These are phyloP conservation scores for Malus hybrid DNA, from an alignment of 331 rosid species.

Conservation along the genomic window DNA sequence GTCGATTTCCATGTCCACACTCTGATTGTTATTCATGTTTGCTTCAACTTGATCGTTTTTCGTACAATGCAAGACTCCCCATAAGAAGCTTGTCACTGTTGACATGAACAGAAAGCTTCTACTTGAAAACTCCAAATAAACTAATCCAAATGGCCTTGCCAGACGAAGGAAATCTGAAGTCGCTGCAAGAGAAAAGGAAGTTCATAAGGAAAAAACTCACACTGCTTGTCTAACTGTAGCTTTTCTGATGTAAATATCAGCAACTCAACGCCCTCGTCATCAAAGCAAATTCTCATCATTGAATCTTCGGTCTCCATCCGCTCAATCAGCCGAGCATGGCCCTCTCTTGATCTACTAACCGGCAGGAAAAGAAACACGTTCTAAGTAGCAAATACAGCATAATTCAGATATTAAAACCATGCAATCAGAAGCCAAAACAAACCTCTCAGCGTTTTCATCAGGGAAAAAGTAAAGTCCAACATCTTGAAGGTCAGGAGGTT, in stretches of 20 bases:
- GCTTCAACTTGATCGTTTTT: not conserved
- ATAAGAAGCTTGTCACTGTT: slow-evolving; percentile 24
- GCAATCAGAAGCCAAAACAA: slow-evolving; percentile 3
- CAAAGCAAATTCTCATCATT: slow-evolving; percentile 39
- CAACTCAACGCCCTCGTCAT: slow-evolving; percentile 49
- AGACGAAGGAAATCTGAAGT: not conserved
- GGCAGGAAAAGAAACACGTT: slow-evolving; percentile 6
- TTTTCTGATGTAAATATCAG: slow-evolving; percentile 51
- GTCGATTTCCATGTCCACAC: slow-evolving; percentile 46
- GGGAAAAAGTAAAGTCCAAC: slow-evolving; percentile 67
- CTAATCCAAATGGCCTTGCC: not conserved
- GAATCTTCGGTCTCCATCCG: slow-evolving; percentile 39
- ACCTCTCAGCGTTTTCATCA: slow-evolving; percentile 41
- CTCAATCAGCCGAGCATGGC: slow-evolving; percentile 25
- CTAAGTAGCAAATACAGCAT: not conserved
- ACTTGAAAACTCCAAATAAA: not conserved
- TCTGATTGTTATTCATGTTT: not conserved
- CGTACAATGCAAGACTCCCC: slow-evolving; percentile 42
- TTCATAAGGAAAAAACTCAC: slow-evolving; percentile 25
- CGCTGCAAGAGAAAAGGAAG: not conserved
- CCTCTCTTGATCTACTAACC: slow-evolving; percentile 37
- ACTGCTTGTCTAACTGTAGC: slow-evolving; percentile 33
- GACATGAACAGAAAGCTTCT: not conserved
- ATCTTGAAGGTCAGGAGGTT: slow-evolving; percentile 45
- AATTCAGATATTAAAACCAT: not conserved